Conservation (phyloP, 2,329 filamentous ascomycete genomes). For the Lizonia empirigonia region DNA sequence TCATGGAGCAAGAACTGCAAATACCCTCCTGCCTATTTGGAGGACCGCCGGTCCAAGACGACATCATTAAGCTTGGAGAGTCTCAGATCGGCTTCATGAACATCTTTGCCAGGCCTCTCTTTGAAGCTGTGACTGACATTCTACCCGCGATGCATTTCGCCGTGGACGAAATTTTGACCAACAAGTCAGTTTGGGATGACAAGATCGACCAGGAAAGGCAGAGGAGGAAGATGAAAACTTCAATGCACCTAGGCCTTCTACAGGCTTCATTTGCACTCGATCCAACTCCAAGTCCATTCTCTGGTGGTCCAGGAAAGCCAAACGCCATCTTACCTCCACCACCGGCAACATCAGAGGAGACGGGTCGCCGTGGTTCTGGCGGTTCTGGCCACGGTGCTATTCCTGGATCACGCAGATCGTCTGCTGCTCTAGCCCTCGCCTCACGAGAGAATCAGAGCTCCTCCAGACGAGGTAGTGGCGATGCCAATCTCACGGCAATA, state of each 20-base stretch:
- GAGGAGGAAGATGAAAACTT: slow-evolving; percentile 46
- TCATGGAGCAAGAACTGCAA: slow-evolving; percentile 86
- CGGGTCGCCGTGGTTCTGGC: slow-evolving; percentile 34
- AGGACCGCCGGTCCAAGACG: slow-evolving; percentile 78
- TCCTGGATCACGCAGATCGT: slow-evolving; percentile 38
- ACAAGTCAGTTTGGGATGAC: slow-evolving; percentile 74
- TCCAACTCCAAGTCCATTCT: slow-evolving; percentile 43
- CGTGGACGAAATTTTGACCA: slow-evolving; percentile 78
- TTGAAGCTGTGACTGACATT: slow-evolving; percentile 84
- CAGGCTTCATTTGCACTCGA: slow-evolving; percentile 34
- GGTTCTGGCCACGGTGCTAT: slow-evolving; percentile 32
- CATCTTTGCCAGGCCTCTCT: slow-evolving; percentile 89
- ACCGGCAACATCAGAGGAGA: slow-evolving; percentile 23
- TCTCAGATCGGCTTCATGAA: slow-evolving; percentile 97
- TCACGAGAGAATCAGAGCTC: slow-evolving; percentile 43
- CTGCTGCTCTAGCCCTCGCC: slow-evolving; percentile 32
- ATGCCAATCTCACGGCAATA: slow-evolving; percentile 49
- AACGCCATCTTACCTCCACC: slow-evolving; percentile 14
- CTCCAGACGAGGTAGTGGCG: slow-evolving; percentile 46
- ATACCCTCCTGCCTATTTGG: slow-evolving; percentile 87
- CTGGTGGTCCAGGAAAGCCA: slow-evolving; percentile 30
- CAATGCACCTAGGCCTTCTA: slow-evolving; percentile 30
- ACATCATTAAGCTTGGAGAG: slow-evolving; percentile 79
- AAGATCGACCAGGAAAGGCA: slow-evolving; percentile 69
- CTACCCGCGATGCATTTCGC: slow-evolving; percentile 85